A percentile compares a stretch with the other conserved stretches of the same genome.
phyloP scores from a whole-genome alignment of 345 rosid species.

The Theobroma cacao region DNA sequence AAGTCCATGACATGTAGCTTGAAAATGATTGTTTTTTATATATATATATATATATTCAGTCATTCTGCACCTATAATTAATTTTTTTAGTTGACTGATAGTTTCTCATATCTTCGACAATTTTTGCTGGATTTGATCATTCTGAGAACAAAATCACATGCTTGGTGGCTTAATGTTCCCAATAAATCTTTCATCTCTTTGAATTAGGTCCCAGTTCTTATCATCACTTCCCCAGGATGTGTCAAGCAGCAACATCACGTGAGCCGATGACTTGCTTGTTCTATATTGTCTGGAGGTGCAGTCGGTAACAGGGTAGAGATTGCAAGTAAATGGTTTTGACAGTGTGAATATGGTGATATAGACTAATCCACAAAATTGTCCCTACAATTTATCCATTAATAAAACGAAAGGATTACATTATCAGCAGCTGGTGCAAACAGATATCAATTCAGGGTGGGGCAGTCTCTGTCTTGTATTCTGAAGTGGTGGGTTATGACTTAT shows the following conservation, averaged over 20 bases:
- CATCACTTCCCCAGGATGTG: background rate
- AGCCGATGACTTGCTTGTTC: background rate
- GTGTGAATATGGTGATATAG: background rate
- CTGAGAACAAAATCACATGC: background rate
- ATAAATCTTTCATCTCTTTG: background rate
- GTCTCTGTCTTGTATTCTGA: background rate
- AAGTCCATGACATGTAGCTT: background rate
- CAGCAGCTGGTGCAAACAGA: background rate
- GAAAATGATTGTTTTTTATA: background rate
- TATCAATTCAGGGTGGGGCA: background rate
- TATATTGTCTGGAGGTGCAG: background rate
- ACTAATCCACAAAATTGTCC: background rate
- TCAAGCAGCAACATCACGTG: background rate
- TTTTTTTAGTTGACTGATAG: background rate
- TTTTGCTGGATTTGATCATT: background rate
- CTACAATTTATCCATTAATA: background rate
- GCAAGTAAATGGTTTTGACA: no score
- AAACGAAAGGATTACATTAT: background rate
- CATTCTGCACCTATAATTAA: background rate
- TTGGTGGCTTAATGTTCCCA: background rate
- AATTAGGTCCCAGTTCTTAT: background rate
- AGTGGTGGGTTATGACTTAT: background rate
- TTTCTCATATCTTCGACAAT: background rate
- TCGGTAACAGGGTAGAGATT: background rate
- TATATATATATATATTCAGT: background rate